Evolutionary conservation across 2,329 filamentous ascomycete genomes (phyloP), one percentile per base, ranked within the genome.

Genomic region (Hypoxylon sp.): DNA sequence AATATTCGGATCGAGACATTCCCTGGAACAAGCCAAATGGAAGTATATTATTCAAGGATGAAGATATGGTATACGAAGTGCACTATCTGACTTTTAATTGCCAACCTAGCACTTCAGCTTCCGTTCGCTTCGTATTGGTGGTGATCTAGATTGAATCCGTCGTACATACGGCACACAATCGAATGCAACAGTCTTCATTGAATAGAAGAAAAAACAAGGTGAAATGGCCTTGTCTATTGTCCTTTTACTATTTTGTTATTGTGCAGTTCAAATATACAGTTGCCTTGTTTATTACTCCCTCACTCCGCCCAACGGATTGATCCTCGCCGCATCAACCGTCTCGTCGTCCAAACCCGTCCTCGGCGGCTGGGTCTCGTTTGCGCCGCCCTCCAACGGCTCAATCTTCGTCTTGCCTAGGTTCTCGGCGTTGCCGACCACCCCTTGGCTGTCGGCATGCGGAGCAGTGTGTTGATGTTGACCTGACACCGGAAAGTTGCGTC

Each of bases 301-400:
- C 30, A 60, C 55, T 14, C 9, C 33, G 42, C 61, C 55, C 11
- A 64, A 16, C 14, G 55, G 61, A 12, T 64, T 20, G n/a, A 64
- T 64, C 26, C 61, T 53, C 30, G 55, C 30, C 3, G 44, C 55
- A 22, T 64, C 55, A 8, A 64, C 38, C 7, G 38, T 12, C 18
- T 64, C 61, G 7, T 64, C 61, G 26, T 64, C 61, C 16, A 64
- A 51, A 12, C 61, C 61, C 5, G 61, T 64, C 14, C 55, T 59
- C 20, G 55, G 44, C 5, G 28, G 24, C 11, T 64, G 55, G 7
- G 55, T 2, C 16, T 64, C 55, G 11, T 55, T 20, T 22, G 1
- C 12, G 16, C 12, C 16, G 20, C 50, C 18, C 8, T 54, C 55
- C 14, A 64, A 36, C n/a, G 61, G 55, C 28, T 44, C 42, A 12